phyloP scores from a whole-genome alignment of 176 grass and related monocot species.

The Saccharum spontaneum region DNA sequence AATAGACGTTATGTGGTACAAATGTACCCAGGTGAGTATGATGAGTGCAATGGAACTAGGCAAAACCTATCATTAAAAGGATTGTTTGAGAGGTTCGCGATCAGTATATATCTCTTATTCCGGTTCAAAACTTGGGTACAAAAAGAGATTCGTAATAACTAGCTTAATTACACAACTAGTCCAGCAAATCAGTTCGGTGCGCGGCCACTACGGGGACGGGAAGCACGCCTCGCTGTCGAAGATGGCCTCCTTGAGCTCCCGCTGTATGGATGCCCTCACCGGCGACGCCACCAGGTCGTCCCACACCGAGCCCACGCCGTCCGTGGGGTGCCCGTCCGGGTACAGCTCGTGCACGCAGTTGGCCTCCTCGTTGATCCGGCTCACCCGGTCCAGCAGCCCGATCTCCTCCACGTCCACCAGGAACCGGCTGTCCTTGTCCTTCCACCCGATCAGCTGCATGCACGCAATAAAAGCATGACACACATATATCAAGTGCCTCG shows the following conservation, averaged over 20 bases:
- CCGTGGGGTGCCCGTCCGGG: conserved; percentile 49
- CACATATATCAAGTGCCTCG: background rate
- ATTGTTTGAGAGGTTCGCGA: no score
- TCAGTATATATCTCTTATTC: background rate
- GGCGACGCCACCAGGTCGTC: conserved; percentile 60
- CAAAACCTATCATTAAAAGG: no score
- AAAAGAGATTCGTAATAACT: background rate
- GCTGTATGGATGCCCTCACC: conserved; percentile 49
- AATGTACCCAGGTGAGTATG: no score
- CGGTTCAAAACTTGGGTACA: background rate
- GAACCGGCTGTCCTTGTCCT: conserved; percentile 63
- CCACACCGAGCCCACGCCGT: conserved; percentile 56
- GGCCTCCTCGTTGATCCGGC: conserved; percentile 65
- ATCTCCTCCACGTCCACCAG: conserved; percentile 76
- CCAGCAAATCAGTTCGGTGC: background rate
- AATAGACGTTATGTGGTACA: no score
- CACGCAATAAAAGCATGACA: no score
- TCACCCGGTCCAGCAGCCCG: conserved; percentile 62
- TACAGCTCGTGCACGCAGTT: conserved; percentile 79
- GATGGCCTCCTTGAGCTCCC: conserved; percentile 66
- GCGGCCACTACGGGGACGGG: conserved; percentile 39
- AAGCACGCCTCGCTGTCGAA: conserved; percentile 60
- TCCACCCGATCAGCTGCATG: conserved; percentile 70
- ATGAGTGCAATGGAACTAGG: no score
- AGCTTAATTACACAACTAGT: background rate